Percentiles rank a stretch among this genome's conserved stretches.
phyloP scores from a whole-genome alignment of 768 basidiomycete genomes.

The Hygrocybe coccinea region DNA sequence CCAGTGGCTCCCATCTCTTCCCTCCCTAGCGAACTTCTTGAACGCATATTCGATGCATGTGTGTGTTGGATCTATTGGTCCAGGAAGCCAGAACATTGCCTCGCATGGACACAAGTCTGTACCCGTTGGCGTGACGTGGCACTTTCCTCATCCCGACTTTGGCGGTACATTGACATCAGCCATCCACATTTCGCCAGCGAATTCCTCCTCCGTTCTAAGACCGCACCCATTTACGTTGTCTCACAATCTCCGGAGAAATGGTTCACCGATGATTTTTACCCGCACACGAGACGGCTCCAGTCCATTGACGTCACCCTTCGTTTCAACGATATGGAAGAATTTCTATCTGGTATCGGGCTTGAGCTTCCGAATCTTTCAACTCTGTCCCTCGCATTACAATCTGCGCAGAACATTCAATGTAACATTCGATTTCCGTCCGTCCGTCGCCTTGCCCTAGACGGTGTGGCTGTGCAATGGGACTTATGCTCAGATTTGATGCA shows the following conservation, averaged over 20 bases:
- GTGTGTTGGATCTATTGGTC: slow-evolving; percentile 30
- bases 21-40: slow-evolving; percentile 40
- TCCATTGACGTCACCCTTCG: slow-evolving; percentile 36
- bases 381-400: slow-evolving; percentile 30
- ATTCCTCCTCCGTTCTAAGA: slow-evolving; percentile 33
- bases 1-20: slow-evolving; percentile 23
- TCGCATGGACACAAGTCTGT: slow-evolving; percentile 42
- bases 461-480: slow-evolving; percentile 35
- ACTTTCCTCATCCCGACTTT: slow-evolving; percentile 34
- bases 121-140: slow-evolving; percentile 34
- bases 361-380: slow-evolving; percentile 24
- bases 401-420: slow-evolving; percentile 21
- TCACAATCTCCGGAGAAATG: slow-evolving; percentile 26
- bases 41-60: slow-evolving; percentile 36
- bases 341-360: slow-evolving; percentile 28
- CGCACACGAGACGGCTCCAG: slow-evolving; percentile 28
- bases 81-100: slow-evolving; percentile 26
- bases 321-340: slow-evolving; percentile 29
- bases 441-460: slow-evolving; percentile 30
- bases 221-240: slow-evolving; percentile 34
- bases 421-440: slow-evolving; percentile 27
- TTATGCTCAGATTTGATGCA: slow-evolving; percentile 29
- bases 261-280: slow-evolving; percentile 22
- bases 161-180: slow-evolving; percentile 38
- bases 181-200: slow-evolving; percentile 30